phyloP scores from a whole-genome alignment of 2,329 filamentous ascomycete genomes.

The Calonectria pseudoreteaudii region DNA sequence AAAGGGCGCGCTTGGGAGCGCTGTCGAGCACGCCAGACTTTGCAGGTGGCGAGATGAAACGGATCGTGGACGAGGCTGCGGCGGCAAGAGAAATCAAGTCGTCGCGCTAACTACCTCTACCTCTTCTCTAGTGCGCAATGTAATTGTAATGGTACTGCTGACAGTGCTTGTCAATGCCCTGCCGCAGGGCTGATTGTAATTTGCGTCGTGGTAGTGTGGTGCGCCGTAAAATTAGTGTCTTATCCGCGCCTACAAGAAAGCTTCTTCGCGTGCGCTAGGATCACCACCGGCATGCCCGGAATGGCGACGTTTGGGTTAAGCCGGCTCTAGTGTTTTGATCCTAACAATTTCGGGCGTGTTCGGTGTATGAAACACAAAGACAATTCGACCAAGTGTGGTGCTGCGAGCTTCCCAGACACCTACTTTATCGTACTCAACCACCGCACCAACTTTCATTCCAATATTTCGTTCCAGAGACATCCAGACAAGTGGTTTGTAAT shows the following conservation, averaged over 20 bases:
- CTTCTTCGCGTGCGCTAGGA: constrained; percentile 7
- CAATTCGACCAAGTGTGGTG: constrained; percentile 29
- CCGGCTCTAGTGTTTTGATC: constrained; percentile 23
- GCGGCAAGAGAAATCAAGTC: not conserved
- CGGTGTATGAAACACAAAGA: constrained; percentile 30
- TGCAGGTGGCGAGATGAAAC: constrained; percentile 31
- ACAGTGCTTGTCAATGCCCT: not conserved
- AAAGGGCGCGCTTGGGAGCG: constrained; percentile 30
- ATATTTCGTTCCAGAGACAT: not conserved
- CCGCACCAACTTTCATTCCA: no score
- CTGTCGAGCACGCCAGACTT: constrained; percentile 18
- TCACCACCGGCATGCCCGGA: constrained; percentile 23
- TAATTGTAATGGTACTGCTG: not conserved
- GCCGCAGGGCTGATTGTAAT: not conserved
- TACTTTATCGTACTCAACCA: no score
- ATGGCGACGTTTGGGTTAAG: constrained; percentile 21
- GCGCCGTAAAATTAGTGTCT: not conserved
- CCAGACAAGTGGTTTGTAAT: no score
- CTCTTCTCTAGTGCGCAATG: not conserved
- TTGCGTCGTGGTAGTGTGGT: not conserved
- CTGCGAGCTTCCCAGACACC: constrained; percentile 28
- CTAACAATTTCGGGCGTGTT: not conserved
- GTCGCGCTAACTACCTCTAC: not conserved
- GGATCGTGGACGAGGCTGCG: constrained; percentile 13
- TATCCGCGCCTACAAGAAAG: not conserved